A percentile compares a stretch with the other conserved stretches of the same genome.
phyloP scores from a whole-genome alignment of 1,284 basidiomycete genomes.

The Vanrija sp. region DNA sequence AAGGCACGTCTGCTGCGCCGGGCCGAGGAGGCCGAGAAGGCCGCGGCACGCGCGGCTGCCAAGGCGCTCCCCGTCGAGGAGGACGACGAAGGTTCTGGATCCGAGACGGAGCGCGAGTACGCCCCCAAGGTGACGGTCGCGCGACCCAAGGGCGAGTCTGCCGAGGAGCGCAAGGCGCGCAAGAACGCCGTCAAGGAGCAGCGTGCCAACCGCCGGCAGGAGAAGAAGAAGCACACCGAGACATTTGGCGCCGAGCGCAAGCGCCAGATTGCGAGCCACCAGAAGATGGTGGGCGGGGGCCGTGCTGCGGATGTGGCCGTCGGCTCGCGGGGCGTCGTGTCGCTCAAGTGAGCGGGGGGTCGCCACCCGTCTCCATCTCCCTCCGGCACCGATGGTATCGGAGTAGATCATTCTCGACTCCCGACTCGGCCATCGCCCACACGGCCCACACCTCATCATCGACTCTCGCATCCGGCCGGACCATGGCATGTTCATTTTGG shows the following conservation, averaged over 20 bases:
- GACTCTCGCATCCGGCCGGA: background rate
- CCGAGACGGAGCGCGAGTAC: slow-evolving; percentile 43
- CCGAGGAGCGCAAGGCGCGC: slow-evolving; percentile 79
- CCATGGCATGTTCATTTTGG: background rate
- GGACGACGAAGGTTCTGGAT: slow-evolving; percentile 48
- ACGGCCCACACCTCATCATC: too few relatives aligned
- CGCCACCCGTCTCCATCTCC: slow-evolving; percentile 38
- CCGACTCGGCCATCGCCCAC: background rate
- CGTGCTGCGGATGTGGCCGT: slow-evolving; percentile 45
- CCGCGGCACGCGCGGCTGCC: slow-evolving; percentile 11
- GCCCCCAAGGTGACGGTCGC: slow-evolving; percentile 50
- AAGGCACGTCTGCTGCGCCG: slow-evolving; percentile 25
- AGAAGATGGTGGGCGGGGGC: slow-evolving; percentile 44
- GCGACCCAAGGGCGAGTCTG: slow-evolving; percentile 72
- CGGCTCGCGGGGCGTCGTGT: background rate
- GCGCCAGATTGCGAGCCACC: slow-evolving; percentile 58
- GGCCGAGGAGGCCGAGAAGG: slow-evolving; percentile 13
- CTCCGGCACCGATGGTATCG: slow-evolving; percentile 11
- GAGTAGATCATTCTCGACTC: too few relatives aligned
- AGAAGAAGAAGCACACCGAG: slow-evolving; percentile 77
- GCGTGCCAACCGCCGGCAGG: slow-evolving; percentile 64
- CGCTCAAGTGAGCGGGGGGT: slow-evolving; percentile 11
- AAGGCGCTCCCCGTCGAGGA: slow-evolving; percentile 32
- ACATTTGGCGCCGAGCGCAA: slow-evolving; percentile 71
- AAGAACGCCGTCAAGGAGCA: slow-evolving; percentile 85